Conservation (phyloP, 495 filamentous ascomycete species). For the Oleoguttula mirabilis region DNA sequence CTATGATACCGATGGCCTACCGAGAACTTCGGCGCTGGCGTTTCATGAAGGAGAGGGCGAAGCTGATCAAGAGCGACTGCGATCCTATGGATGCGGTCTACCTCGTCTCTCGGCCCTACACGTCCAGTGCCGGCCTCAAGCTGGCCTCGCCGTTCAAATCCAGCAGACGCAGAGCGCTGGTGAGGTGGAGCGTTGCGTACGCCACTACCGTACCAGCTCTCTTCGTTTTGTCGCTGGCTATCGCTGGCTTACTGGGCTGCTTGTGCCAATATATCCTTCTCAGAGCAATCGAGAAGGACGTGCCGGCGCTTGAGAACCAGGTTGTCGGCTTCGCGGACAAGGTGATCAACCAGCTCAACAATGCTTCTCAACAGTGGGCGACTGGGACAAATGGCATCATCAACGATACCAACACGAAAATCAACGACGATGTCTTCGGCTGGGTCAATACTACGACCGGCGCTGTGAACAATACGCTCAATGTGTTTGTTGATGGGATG, state of each 20-base stretch:
- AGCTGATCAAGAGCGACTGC: constrained; percentile 50
- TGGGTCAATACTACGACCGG: constrained; percentile 76
- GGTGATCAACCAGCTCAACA: constrained; percentile 58
- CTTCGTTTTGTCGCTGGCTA: constrained; percentile 71
- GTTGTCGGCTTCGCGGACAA: constrained; percentile 73
- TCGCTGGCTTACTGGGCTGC: constrained; percentile 76
- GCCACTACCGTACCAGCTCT: constrained; percentile 72
- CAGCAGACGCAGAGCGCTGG: constrained; percentile 53
- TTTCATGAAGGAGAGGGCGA: constrained; percentile 53
- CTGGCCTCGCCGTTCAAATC: constrained; percentile 56
- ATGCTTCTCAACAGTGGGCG: constrained; percentile 68
- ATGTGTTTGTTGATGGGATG: constrained; percentile 64
- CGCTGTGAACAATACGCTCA: constrained; percentile 76
- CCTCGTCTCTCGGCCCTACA: constrained; percentile 68
- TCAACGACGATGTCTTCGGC: constrained; percentile 77
- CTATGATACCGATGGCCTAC: constrained; percentile 63
- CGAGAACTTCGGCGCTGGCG: constrained; percentile 71
- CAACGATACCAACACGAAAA: constrained; percentile 48
- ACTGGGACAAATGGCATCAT: constrained; percentile 63
- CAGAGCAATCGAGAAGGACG: constrained; percentile 55
- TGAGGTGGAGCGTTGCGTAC: constrained; percentile 81
- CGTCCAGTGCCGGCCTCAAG: constrained; percentile 58
- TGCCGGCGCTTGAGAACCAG: constrained; percentile 61
- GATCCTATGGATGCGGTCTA: constrained; percentile 86
- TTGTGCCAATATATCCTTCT: constrained; percentile 77